phyloP scores from a whole-genome alignment of 495 filamentous ascomycete genomes.

The Hyaloscypha variabilis region DNA sequence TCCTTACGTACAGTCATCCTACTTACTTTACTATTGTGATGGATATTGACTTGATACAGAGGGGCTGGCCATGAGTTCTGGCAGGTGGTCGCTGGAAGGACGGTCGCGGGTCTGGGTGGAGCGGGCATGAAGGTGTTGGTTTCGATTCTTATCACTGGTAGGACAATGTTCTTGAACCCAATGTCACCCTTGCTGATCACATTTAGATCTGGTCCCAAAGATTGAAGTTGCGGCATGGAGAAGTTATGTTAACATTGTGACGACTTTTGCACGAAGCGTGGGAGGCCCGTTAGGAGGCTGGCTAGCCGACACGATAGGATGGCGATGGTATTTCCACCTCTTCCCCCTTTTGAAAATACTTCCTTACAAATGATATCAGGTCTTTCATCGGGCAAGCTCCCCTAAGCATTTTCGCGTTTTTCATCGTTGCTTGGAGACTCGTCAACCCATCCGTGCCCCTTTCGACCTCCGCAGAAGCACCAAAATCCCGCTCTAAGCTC shows the following conservation, averaged over 20 bases:
- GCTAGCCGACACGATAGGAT: constrained; percentile 66
- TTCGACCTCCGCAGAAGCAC: neutral
- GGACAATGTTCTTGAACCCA: neutral
- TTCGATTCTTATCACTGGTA: constrained; percentile 53
- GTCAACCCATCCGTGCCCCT: neutral
- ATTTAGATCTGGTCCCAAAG: constrained; percentile 60
- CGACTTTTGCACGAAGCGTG: constrained; percentile 61
- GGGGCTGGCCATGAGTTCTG: constrained; percentile 27
- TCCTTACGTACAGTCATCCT: too few relatives aligned
- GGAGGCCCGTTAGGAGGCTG: constrained; percentile 68
- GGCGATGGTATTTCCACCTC: constrained; percentile 46
- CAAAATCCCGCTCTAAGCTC: constrained; percentile 1
- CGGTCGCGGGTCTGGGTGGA: constrained; percentile 60
- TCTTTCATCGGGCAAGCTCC: constrained; percentile 24
- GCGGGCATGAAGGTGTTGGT: constrained; percentile 60
- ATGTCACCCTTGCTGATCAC: neutral
- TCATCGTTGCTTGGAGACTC: constrained; percentile 6
- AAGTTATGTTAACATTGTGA: constrained; percentile 65
- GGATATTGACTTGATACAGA: constrained; percentile 27
- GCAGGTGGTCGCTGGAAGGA: constrained; percentile 58
- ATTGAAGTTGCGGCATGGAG: constrained; percentile 68
- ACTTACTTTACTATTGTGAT: too few relatives aligned
- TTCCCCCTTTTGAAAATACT: neutral
- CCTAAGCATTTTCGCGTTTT: constrained; percentile 9
- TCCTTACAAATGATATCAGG: constrained; percentile 1